Conservation (phyloP, 768 basidiomycete genomes). For the Tulasnella sp. region DNA sequence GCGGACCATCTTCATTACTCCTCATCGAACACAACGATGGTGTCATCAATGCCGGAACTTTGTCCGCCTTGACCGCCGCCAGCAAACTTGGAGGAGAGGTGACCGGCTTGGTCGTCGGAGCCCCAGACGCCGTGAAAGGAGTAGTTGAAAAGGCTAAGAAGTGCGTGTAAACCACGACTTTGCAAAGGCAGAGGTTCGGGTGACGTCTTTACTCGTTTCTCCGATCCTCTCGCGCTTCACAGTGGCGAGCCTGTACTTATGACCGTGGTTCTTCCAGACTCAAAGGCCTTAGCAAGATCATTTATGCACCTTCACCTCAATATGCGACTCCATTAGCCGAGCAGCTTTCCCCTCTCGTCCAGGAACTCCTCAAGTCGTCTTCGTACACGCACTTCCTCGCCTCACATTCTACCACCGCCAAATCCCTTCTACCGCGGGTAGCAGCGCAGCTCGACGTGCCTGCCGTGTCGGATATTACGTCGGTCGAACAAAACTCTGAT, state of each 20-base stretch:
- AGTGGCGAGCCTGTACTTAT: not conserved
- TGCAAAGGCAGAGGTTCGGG: not conserved
- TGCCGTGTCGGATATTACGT: slow-evolving; percentile 88
- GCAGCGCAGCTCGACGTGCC: slow-evolving; percentile 88
- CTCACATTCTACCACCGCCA: slow-evolving; percentile 88
- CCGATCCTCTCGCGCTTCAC: not conserved
- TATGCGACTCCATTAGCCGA: slow-evolving; percentile 76
- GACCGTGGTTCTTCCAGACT: slow-evolving; percentile 50
- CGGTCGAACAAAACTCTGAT: slow-evolving; percentile 66
- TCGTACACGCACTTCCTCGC: slow-evolving; percentile 88
- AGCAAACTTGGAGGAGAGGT: slow-evolving; percentile 82
- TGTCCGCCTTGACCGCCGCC: slow-evolving; percentile 93
- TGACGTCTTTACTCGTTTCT: not conserved
- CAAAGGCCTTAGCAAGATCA: slow-evolving; percentile 65
- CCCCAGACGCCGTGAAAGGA: slow-evolving; percentile 62
- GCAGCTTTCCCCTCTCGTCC: slow-evolving; percentile 78
- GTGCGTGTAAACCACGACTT: slow-evolving; percentile 48
- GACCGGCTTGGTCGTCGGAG: slow-evolving; percentile 75
- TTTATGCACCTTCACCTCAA: slow-evolving; percentile 70
- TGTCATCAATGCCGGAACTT: slow-evolving; percentile 76
- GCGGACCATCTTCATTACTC: slow-evolving; percentile 38
- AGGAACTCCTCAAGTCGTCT: slow-evolving; percentile 66
- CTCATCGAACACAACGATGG: slow-evolving; percentile 84
- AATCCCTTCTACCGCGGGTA: slow-evolving; percentile 90
- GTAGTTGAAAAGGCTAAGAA: slow-evolving; percentile 79